Evolutionary conservation across 2,329 filamentous ascomycete species (phyloP), one percentile per base, ranked within the genome.

Genomic region (Celoporthe dispersa): DNA sequence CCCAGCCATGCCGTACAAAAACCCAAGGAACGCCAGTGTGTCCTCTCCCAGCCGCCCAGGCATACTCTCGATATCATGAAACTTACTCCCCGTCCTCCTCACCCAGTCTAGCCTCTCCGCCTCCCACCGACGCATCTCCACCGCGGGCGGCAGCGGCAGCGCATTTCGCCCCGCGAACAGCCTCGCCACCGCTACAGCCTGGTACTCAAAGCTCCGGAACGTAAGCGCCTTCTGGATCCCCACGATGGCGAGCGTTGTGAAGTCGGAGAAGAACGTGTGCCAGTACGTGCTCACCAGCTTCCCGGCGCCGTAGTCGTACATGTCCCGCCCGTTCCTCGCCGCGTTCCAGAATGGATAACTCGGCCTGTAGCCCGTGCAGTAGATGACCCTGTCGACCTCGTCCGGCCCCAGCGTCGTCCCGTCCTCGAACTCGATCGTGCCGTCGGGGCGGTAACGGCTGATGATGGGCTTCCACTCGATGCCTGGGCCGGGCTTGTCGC

Each of bases 141-240:
- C 71, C 0, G 76, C n/a, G 0, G 79, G 66, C 0, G 85, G 85
- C 3, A 87, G 78, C 2, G 78, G 63, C 0, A 73, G 68, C 0
- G 79, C 73, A 39, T 83, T 81, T 19, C 85, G 78, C 0, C 79
- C 79, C 0, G 85, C 77, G 73, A 83, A 87, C 0, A 86, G 73
- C 2, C 86, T 79, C 3, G 86, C 85, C 0, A 88, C 76, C 1
- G 86, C 85, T 55, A 87, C 78, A 1, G 84, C 85, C 74, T 88
- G 86, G 71, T 88, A 88, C 75, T 88, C 86, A 71, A 87, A 87
- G 48, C 83, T 84, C 8, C 86, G 77, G 69, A 87, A 88, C 0
- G 85, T 87, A 16, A 86, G 75, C 0, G 83, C 82, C 0, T 85
- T 81, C 1, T 85, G 86, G 7, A 87, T 74, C 0, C 87, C 87